These are phyloP conservation scores for Aspergillus chevalieri DNA, from an alignment of 2,329 filamentous ascomycete genomes.

Conservation along the genomic window DNA sequence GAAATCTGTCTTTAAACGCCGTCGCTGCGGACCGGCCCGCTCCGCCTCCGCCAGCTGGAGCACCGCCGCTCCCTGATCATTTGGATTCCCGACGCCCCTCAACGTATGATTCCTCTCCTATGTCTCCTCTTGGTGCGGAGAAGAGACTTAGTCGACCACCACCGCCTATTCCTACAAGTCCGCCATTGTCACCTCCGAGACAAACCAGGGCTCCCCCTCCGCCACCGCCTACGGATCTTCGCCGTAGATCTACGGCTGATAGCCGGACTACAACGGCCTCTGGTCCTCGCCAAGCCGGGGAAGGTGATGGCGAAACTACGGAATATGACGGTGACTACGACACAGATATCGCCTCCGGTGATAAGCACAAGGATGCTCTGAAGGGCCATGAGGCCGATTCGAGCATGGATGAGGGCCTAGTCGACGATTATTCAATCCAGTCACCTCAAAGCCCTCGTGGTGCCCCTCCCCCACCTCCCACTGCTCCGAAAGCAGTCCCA, in stretches of 20 bases:
- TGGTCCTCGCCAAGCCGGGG: constrained; percentile 43
- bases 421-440: constrained; percentile 49
- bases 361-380: constrained; percentile 87
- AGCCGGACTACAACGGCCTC: constrained; percentile 37
- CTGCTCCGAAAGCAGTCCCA: constrained; percentile 55
- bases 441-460: constrained; percentile 38
- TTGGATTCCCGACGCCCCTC: constrained; percentile 34
- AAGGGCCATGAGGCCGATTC: constrained; percentile 73
- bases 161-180: constrained; percentile 34
- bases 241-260: constrained; percentile 56
- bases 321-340: constrained; percentile 98
- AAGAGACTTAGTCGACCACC: constrained; percentile 40
- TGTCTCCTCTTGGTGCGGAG: constrained; percentile 26
- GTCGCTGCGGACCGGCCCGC: constrained; percentile 36
- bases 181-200: constrained; percentile 37
- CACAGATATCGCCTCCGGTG: constrained; percentile 90
- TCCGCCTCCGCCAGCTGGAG: constrained; percentile 43
- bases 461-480: constrained; percentile 51
- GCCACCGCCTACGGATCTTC: constrained; percentile 48
- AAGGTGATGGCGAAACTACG: constrained; percentile 71
- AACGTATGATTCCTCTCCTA: constrained; percentile 34
- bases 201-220: constrained; percentile 63
- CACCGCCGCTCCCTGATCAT: constrained; percentile 38
- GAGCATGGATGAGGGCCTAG: constrained; percentile 63
- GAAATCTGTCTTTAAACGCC: constrained; percentile 39